These are phyloP conservation scores for Lactuca sativa DNA, from an alignment of 129 eudicot genomes.

Conservation along the genomic window DNA sequence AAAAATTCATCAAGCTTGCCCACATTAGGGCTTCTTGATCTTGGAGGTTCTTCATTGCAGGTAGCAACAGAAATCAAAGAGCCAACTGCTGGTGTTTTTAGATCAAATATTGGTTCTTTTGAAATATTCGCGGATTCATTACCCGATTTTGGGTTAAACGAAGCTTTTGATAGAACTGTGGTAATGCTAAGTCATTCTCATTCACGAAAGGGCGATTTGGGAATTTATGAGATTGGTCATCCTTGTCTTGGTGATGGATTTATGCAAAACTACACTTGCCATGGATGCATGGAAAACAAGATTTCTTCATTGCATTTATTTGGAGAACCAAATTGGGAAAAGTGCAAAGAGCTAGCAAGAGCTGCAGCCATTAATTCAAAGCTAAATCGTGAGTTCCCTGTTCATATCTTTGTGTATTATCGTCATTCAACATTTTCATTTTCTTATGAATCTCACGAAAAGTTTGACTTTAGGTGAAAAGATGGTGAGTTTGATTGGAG, in stretches of 20 bases:
- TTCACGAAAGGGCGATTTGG: constrained; percentile 35
- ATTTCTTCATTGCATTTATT: constrained; percentile 33
- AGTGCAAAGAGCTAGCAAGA: constrained; percentile 63
- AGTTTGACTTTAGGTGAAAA: constrained; percentile 45
- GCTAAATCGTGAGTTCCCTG: constrained; percentile 40
- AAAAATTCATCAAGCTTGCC: constrained; percentile 43
- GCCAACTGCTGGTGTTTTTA: constrained; percentile 20
- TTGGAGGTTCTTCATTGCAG: constrained; percentile 94
- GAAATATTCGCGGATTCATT: constrained; percentile 67
- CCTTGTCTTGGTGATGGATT: constrained; percentile 72
- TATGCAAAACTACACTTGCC: constrained; percentile 61
- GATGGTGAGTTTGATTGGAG: constrained; percentile 29
- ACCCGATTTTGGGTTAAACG: constrained; percentile 80
- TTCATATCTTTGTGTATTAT: constrained; percentile 6
- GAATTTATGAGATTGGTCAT: constrained; percentile 52
- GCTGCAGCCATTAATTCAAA: constrained; percentile 68
- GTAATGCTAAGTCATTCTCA: constrained; percentile 56
- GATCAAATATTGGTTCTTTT: constrained; percentile 52
- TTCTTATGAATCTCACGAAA: not conserved
- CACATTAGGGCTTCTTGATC: constrained; percentile 85
- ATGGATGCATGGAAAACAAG: constrained; percentile 47
- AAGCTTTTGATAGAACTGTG: constrained; percentile 79
- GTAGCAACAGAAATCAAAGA: constrained; percentile 56
- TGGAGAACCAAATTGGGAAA: constrained; percentile 81
- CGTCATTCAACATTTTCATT: not conserved